These are phyloP conservation scores for Xanthoconium stramineum DNA, from an alignment of 768 basidiomycete genomes.

Conservation along the genomic window DNA sequence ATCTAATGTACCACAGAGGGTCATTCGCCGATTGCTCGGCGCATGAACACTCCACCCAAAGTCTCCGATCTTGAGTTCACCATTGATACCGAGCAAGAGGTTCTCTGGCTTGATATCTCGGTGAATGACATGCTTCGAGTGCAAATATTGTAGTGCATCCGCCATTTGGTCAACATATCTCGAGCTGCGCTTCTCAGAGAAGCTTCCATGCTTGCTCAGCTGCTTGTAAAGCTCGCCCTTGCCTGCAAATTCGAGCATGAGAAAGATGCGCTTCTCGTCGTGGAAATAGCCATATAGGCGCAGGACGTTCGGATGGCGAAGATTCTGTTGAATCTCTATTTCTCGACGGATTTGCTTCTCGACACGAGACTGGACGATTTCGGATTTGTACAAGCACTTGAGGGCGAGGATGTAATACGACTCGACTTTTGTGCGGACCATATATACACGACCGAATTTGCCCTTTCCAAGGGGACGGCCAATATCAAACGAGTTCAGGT, in stretches of 20 bases:
- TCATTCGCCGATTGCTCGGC: conserved; percentile 83
- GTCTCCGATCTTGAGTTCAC: conserved; percentile 96
- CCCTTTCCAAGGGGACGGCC: conserved; percentile 97
- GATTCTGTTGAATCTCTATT: conserved; percentile 97
- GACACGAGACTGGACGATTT: conserved; percentile 86
- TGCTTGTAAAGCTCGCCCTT: conserved; percentile 98
- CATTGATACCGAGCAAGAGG: conserved; percentile 87
- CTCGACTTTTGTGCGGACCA: conserved; percentile 87
- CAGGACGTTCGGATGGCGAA: conserved; percentile 92
- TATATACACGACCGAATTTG: conserved; percentile 98
- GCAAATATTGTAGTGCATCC: conserved; percentile 89
- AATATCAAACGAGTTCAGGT: conserved; percentile 84
- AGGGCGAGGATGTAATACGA: conserved; percentile 94
- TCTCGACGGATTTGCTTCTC: conserved; percentile 97
- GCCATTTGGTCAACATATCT: conserved; percentile 98
- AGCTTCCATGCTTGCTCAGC: conserved; percentile 78
- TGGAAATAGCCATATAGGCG: conserved; percentile 97
- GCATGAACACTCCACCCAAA: conserved; percentile 99
- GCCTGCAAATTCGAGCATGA: conserved; percentile 97
- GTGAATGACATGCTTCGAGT: conserved; percentile 96
- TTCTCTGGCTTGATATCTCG: conserved; percentile 99
- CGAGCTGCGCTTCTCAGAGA: conserved; percentile 84
- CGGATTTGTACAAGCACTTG: conserved; percentile 95
- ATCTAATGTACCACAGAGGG: conserved; percentile 93
- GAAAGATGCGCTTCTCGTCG: conserved; percentile 94